phyloP scores from a whole-genome alignment of 371 early-diverging fungal genomes.

The Rhizopus delemar region DNA sequence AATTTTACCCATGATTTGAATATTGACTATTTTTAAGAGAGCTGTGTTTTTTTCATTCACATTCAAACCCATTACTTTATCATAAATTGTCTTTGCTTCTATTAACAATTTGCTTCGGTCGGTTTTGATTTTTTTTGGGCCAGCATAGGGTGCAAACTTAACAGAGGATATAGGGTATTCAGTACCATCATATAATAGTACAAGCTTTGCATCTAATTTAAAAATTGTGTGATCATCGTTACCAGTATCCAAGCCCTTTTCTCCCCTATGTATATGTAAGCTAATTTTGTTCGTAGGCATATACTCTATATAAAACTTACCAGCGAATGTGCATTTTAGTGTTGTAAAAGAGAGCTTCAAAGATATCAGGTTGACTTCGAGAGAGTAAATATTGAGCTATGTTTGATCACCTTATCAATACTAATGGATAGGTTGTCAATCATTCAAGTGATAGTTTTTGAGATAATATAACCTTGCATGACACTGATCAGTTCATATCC shows the following conservation, averaged over 20 bases:
- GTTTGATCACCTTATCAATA: constrained; percentile 6
- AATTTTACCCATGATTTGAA: too few species aligned
- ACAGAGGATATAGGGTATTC: constrained; percentile 12
- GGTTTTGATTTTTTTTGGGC: constrained; percentile 10
- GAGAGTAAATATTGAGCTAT: constrained; percentile 3
- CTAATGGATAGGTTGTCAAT: constrained; percentile 9
- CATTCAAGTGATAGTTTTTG: constrained; percentile 13
- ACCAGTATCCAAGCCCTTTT: constrained; percentile 5
- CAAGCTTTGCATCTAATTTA: constrained; percentile 20
- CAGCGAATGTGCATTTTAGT: constrained; percentile 1
- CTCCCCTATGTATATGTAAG: constrained; percentile 10
- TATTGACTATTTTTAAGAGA: too few species aligned
- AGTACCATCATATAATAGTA: constrained; percentile 11
- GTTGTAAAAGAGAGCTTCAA: constrained; percentile 2
- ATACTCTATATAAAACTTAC: constrained; percentile 10
- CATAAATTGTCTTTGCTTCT: constrained; percentile 11
- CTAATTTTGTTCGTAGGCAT: constrained; percentile 11
- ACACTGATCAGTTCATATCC: constrained; percentile 13
- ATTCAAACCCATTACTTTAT: constrained; percentile 7
- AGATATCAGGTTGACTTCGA: constrained; percentile 4
- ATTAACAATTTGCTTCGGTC: constrained; percentile 14
- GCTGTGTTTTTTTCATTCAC: too few species aligned
- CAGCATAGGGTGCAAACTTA: constrained; percentile 16
- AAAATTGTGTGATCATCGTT: constrained; percentile 9
- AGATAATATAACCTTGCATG: constrained; percentile 14